Conservation (phyloP, 164 flowering plant genomes). For the Aristolochia californica region DNA sequence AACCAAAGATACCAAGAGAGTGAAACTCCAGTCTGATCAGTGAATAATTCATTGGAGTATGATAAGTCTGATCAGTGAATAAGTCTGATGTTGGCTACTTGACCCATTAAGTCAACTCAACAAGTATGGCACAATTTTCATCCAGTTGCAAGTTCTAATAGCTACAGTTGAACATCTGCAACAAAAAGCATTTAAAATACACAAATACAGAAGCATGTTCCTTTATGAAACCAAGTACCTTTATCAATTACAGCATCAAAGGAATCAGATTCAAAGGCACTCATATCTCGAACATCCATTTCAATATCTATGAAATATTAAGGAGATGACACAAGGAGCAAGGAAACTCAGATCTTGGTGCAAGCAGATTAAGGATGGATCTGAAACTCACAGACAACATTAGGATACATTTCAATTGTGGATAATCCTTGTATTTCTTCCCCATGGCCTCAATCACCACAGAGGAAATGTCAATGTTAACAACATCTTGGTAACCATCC, state of each 20-base stretch:
- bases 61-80: too few species aligned
- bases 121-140: too few species aligned
- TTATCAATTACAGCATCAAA: conserved; percentile 71
- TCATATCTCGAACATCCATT: conserved; percentile 84
- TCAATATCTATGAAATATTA: conserved; percentile 29
- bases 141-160: too few species aligned
- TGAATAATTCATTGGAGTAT: too few species aligned
- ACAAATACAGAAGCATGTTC: too few species aligned
- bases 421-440: conserved; percentile 35
- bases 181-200: too few species aligned
- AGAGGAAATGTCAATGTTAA: conserved; percentile 70
- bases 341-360: background rate
- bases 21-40: too few species aligned
- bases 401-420: conserved; percentile 59
- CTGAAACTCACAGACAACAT: background rate
- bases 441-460: conserved; percentile 77
- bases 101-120: too few species aligned
- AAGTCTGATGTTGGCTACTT: too few species aligned
- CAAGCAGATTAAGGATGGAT: background rate
- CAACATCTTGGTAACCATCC: conserved; percentile 64
- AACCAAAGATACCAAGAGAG: too few species aligned
- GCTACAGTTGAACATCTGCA: too few species aligned
- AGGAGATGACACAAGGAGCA: conserved; percentile 8
- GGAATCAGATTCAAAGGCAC: conserved; percentile 41
- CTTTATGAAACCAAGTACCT: conserved; percentile 22